These are phyloP conservation scores for Nyctanthes arbortristis DNA, from an alignment of 257 asterid genomes.

Conservation along the genomic window DNA sequence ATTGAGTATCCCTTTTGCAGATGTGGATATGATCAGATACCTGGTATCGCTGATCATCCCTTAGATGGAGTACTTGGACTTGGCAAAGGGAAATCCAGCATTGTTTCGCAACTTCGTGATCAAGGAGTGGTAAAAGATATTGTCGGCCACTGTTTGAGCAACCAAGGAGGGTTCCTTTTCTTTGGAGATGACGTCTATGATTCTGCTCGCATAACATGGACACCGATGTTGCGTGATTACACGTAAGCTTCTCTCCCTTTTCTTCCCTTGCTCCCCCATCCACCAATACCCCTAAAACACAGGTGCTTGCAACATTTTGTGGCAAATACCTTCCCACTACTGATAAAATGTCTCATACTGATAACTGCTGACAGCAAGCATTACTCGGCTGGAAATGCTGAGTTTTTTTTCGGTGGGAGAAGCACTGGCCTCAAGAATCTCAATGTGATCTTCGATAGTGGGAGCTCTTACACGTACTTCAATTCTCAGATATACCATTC, in stretches of 20 bases:
- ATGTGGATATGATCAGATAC: slow-evolving; percentile 94
- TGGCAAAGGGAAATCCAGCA: slow-evolving; percentile 84
- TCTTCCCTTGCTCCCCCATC: not conserved
- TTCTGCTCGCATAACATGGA: slow-evolving; percentile 71
- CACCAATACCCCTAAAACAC: not conserved
- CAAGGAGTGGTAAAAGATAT: slow-evolving; percentile 69
- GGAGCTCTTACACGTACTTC: slow-evolving; percentile 90
- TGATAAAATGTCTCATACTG: slow-evolving; percentile 4
- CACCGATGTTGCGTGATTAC: slow-evolving; percentile 75
- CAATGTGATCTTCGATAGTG: slow-evolving; percentile 83
- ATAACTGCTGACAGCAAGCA: slow-evolving; percentile 59
- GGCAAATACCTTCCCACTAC: not conserved
- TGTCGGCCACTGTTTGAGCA: slow-evolving; percentile 81
- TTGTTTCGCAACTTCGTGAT: slow-evolving; percentile 74
- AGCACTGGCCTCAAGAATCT: slow-evolving; percentile 79
- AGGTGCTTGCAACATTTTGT: not conserved
- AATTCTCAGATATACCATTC: slow-evolving; percentile 66
- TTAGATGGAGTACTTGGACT: slow-evolving; percentile 97
- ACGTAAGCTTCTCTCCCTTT: slow-evolving; percentile 40
- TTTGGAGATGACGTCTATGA: slow-evolving; percentile 84
- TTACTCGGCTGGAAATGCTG: slow-evolving; percentile 80
- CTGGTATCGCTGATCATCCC: slow-evolving; percentile 72
- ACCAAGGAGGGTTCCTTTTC: slow-evolving; percentile 85
- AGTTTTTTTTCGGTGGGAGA: slow-evolving; percentile 73
- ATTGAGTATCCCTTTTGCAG: slow-evolving; percentile 30